These are phyloP conservation scores for Geotrichum siamense DNA, from an alignment of 1,139 yeast species.

Conservation along the genomic window DNA sequence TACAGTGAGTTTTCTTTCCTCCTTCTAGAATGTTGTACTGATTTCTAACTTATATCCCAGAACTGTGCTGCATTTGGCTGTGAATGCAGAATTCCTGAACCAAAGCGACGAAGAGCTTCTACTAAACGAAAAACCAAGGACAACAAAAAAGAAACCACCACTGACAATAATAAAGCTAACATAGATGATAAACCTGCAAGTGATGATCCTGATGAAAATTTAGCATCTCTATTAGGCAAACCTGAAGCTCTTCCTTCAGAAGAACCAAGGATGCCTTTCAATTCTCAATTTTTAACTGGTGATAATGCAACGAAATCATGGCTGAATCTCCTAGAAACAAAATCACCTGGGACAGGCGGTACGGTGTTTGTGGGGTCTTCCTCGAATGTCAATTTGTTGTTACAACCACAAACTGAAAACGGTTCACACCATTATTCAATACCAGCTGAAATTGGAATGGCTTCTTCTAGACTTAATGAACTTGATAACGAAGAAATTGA, in stretches of 20 bases:
- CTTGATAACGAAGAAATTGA: conserved; percentile 63
- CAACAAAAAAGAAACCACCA: neutral
- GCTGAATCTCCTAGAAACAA: conserved; percentile 6
- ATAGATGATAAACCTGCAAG: neutral
- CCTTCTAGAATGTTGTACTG: neutral
- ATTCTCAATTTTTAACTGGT: neutral
- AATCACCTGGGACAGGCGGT: conserved; percentile 22
- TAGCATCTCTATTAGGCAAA: neutral
- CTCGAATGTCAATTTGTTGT: conserved; percentile 31
- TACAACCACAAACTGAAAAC: conserved; percentile 29
- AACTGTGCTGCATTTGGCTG: conserved; percentile 72
- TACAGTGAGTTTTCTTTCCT: conserved; percentile 35
- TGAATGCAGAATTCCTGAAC: conserved; percentile 59
- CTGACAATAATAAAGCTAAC: neutral
- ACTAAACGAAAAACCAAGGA: conserved; percentile 32
- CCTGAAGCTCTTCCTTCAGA: neutral
- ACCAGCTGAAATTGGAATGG: conserved; percentile 30
- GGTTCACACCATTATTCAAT: conserved; percentile 33
- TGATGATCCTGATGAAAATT: neutral
- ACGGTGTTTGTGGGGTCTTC: conserved; percentile 31
- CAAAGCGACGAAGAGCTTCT: conserved; percentile 23
- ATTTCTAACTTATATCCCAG: conserved; percentile 18
- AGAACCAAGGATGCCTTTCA: conserved; percentile 3
- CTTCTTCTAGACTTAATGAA: conserved; percentile 28
- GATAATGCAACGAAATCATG: conserved; percentile 3